A percentile compares a stretch with the other conserved stretches of the same genome.
These are phyloP conservation scores for Penicillium crystallinum DNA, from an alignment of 495 filamentous ascomycete species.

Conservation along the genomic window DNA sequence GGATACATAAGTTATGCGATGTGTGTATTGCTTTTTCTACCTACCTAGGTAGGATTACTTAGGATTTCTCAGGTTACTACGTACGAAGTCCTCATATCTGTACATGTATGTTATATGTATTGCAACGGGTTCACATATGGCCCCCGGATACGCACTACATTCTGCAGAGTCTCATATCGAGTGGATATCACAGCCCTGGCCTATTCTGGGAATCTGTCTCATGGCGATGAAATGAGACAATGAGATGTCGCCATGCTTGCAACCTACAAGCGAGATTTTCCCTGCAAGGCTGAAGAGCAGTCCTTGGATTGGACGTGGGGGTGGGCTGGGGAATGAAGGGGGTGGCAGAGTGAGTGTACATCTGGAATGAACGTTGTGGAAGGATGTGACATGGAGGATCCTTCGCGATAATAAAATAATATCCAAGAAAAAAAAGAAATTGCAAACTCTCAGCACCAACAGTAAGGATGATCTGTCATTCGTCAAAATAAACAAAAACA, in stretches of 20 bases:
- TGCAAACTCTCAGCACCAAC: neutral
- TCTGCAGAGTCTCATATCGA: neutral
- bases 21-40: neutral
- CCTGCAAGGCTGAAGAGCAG: neutral
- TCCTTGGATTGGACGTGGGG: neutral
- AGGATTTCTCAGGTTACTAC: neutral
- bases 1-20: neutral
- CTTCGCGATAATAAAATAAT: neutral
- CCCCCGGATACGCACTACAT: neutral
- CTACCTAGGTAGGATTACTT: too few species aligned
- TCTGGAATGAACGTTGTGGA: neutral
- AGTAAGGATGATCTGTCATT: neutral
- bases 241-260: neutral
- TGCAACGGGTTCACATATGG: neutral
- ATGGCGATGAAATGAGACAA: neutral
- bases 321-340: neutral
- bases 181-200: neutral
- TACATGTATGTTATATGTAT: neutral
- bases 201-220: neutral
- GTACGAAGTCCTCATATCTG: neutral
- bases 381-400: conserved; percentile 1
- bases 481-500: neutral
- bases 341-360: neutral
- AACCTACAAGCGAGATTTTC: neutral
- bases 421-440: neutral